phyloP scores from a whole-genome alignment of 805 yeast species.

The Yarrowia divulgata region DNA sequence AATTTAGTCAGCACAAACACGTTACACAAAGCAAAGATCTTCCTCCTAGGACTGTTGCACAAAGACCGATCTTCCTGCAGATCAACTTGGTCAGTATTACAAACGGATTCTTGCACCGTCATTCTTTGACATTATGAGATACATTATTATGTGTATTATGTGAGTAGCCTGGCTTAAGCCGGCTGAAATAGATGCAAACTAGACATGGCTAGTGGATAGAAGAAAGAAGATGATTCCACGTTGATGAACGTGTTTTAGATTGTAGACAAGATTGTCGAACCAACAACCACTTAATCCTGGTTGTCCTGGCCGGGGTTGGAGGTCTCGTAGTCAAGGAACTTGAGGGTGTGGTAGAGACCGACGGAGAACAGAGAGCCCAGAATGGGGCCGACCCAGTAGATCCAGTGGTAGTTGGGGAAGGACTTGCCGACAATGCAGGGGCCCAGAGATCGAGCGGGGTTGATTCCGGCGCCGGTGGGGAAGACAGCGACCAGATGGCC shows the following conservation, averaged over 20 bases:
- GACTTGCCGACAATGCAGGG: slow-evolving; percentile 74
- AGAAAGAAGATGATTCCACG: background rate
- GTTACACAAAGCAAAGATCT: no score
- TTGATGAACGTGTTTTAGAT: slow-evolving; percentile 1
- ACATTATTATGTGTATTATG: slow-evolving; percentile 21
- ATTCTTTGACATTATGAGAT: slow-evolving; percentile 18
- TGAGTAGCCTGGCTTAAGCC: background rate
- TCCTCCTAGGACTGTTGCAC: no score
- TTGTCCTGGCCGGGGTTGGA: slow-evolving; percentile 75
- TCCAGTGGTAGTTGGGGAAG: slow-evolving; percentile 89
- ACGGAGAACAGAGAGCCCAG: slow-evolving; percentile 73
- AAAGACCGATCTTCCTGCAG: no score
- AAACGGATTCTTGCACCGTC: no score
- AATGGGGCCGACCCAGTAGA: slow-evolving; percentile 90
- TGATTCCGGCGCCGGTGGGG: slow-evolving; percentile 90
- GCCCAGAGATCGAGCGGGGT: slow-evolving; percentile 90
- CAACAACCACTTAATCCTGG: slow-evolving; percentile 50
- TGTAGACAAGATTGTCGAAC: background rate
- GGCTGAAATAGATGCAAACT: slow-evolving; percentile 11
- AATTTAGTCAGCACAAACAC: no score
- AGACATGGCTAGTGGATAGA: slow-evolving; percentile 24
- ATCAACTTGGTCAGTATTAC: no score
- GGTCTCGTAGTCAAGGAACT: slow-evolving; percentile 70
- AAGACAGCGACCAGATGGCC: slow-evolving; percentile 82
- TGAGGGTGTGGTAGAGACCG: slow-evolving; percentile 70